These are phyloP conservation scores for Acer saccharum DNA, from an alignment of 345 rosid species.

Conservation along the genomic window DNA sequence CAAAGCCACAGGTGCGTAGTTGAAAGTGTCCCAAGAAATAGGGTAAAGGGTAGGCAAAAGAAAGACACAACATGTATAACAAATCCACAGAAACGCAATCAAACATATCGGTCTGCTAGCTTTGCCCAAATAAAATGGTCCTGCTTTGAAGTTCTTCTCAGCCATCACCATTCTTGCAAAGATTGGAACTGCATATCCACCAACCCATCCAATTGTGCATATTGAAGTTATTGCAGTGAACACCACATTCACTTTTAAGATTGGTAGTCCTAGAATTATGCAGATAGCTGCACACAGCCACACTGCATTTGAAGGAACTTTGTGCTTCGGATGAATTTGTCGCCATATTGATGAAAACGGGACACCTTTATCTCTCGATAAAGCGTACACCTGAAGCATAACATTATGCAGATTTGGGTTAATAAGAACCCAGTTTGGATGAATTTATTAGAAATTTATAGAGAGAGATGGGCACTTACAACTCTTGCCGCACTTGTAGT, in stretches of 20 bases:
- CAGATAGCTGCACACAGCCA: constrained; percentile 64
- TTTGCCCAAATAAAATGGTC: constrained; percentile 60
- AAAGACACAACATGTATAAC: constrained; percentile 60
- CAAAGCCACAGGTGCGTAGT: constrained; percentile 61
- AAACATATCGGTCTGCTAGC: constrained; percentile 57
- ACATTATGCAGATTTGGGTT: neutral
- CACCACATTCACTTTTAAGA: constrained; percentile 51
- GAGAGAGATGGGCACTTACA: constrained; percentile 27
- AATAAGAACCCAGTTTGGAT: neutral
- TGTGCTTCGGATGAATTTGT: constrained; percentile 56
- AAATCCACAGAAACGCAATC: constrained; percentile 62
- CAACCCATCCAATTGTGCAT: constrained; percentile 71
- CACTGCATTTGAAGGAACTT: constrained; percentile 66
- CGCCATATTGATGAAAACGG: constrained; percentile 60
- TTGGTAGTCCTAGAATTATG: constrained; percentile 58
- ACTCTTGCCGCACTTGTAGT: constrained; percentile 71
- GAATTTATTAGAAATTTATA: too few species aligned
- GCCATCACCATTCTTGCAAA: constrained; percentile 62
- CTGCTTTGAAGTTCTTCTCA: constrained; percentile 58
- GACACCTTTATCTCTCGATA: constrained; percentile 60
- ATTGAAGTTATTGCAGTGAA: constrained; percentile 66
- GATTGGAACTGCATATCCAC: constrained; percentile 62
- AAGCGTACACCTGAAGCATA: constrained; percentile 45
- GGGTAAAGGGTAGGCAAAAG: constrained; percentile 61
- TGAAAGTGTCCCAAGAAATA: constrained; percentile 49